Base-by-base conservation (phyloP, 208 protist genomes). In the Herpetomonas tarakana region DNA sequence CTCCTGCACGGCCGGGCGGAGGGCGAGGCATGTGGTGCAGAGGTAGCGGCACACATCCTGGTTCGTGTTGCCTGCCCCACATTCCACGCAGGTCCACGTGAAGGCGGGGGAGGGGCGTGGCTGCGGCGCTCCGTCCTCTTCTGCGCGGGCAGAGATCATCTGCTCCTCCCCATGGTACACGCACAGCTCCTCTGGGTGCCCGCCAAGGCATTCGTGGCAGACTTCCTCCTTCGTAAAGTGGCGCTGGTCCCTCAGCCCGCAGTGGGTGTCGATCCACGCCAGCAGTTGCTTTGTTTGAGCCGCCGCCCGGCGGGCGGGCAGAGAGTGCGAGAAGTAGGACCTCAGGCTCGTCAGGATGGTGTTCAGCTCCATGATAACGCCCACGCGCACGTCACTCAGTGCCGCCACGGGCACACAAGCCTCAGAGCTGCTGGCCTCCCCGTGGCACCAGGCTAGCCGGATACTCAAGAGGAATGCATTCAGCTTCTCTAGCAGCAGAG, bases 1-100 rank as follows among this genome's bases (percentile, higher is more conserved):
- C n/a, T 76, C 72, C 66, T 77, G 82, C 49, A 89, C 78, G 9
- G 52, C 62, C 0, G 76, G 76, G 3, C 89, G 81, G 50, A 93
- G 62, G 0, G 76, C 39, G 30, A 92, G 78, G 53, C 86, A 96
- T 52, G 71, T 56, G 30, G 49, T 62, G 49, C 89, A 96, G 7
- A 91, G 57, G 74, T 96, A 93, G n/a, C 89, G 79, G 52, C 75
- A 79, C 16, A 91, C 65, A 64, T 86, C 83, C 24, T 52, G 44
- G 60, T 93, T 92, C 24, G 62, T 60, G 69, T 83, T 81, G 18
- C 57, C 73, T 9, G 61, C 56, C 0, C 80, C 84, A 52, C 86
- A 93, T 18, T 62, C 60, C 30, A 58, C 72, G 62, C 89, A 96
- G 1, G 61, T 46, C 85, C 89, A 95, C 56, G 35, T 11, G 0